Conservation (phyloP, 352 stramenopile genomes). For the Blastocystis hominis region DNA sequence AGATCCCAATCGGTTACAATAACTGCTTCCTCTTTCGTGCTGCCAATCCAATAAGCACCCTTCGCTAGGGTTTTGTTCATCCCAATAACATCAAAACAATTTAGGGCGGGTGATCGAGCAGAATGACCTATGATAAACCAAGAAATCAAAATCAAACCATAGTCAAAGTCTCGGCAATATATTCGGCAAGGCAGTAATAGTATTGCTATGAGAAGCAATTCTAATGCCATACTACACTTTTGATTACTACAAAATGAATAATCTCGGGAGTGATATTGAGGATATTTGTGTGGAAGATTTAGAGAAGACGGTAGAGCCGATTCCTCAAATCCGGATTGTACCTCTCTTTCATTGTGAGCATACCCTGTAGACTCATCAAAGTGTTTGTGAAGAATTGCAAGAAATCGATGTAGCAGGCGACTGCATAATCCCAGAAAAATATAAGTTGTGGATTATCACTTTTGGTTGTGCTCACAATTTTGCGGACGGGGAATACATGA, state of each 20-base stretch:
- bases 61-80: background rate
- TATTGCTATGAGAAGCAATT: too few relatives aligned
- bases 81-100: conserved; percentile 16
- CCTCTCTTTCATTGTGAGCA: background rate
- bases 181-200: background rate
- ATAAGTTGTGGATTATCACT: conserved; percentile 70
- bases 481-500: conserved; percentile 83
- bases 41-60: conserved; percentile 29
- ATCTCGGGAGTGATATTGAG: conserved; percentile 18
- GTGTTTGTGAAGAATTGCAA: background rate
- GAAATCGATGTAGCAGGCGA: background rate
- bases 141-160: background rate
- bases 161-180: background rate
- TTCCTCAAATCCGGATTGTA: background rate
- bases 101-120: background rate
- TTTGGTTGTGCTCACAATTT: conserved; percentile 84
- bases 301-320: background rate
- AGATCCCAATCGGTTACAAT: background rate
- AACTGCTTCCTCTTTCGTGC: background rate
- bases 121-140: background rate
- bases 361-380: background rate
- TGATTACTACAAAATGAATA: background rate
- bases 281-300: background rate
- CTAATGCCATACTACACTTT: background rate
- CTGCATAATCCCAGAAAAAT: conserved; percentile 27